These are phyloP conservation scores for Penicillium sp. DNA, from an alignment of 2,329 filamentous ascomycete genomes.

Conservation along the genomic window DNA sequence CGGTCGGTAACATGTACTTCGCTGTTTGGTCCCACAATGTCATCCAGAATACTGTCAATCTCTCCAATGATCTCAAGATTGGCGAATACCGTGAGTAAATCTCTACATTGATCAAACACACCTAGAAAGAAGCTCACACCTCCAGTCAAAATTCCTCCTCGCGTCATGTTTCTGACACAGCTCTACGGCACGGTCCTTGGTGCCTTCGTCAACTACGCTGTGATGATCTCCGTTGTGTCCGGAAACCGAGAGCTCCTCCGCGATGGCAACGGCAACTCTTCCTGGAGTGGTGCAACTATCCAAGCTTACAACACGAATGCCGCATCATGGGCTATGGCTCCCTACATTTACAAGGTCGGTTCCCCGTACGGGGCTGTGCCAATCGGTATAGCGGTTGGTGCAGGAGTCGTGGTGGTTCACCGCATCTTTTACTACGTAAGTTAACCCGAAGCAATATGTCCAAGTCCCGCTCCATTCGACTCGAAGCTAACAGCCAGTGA, in stretches of 20 bases:
- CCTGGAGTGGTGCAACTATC: conserved; percentile 53
- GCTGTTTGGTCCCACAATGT: conserved; percentile 58
- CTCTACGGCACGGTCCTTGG: conserved; percentile 55
- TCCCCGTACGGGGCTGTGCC: conserved; percentile 46
- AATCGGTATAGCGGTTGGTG: conserved; percentile 49
- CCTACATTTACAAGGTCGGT: conserved; percentile 53
- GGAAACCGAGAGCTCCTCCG: conserved; percentile 49
- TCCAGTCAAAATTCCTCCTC: conserved; percentile 50
- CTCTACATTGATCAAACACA: conserved; percentile 9
- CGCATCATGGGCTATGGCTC: conserved; percentile 48
- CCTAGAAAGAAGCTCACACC: conserved; percentile 20
- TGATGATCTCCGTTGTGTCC: conserved; percentile 55
- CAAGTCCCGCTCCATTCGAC: background rate
- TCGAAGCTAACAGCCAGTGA: background rate
- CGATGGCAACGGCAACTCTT: conserved; percentile 46
- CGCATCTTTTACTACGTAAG: conserved; percentile 14
- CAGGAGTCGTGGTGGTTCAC: conserved; percentile 15
- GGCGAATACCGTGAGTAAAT: conserved; percentile 53
- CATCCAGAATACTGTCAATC: conserved; percentile 49
- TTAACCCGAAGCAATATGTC: background rate
- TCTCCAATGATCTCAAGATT: conserved; percentile 56
- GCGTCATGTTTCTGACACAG: conserved; percentile 55
- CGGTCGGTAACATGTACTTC: conserved; percentile 58
- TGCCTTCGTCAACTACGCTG: conserved; percentile 53
- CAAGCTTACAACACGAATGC: conserved; percentile 43